These are phyloP conservation scores for Aspergillus asperescens DNA, from an alignment of 495 filamentous ascomycete species.

Conservation along the genomic window DNA sequence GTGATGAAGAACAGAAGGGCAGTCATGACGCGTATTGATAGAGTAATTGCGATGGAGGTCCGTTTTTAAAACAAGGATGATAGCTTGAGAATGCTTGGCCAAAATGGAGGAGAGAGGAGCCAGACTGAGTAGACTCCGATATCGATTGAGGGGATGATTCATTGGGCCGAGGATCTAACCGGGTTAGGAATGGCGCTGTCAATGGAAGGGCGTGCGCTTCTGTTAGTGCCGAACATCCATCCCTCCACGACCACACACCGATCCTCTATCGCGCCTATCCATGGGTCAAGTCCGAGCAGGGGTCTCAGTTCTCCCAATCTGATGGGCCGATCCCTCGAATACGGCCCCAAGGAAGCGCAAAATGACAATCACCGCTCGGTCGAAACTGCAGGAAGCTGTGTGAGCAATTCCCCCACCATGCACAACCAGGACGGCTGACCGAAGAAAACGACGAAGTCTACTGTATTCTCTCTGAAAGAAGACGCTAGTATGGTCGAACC, in stretches of 20 bases:
- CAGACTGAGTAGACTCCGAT: constrained; percentile 18
- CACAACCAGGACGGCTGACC: constrained; percentile 1
- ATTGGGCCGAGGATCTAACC: constrained; percentile 15
- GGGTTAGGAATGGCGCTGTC: constrained; percentile 31
- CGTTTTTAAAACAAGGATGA: neutral
- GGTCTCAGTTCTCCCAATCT: neutral
- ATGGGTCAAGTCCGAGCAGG: constrained; percentile 2
- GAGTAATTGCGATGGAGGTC: neutral
- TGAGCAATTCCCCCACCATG: neutral
- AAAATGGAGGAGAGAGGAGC: neutral
- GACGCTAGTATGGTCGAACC: constrained; percentile 3
- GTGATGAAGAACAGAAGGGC: neutral
- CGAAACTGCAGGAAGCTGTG: neutral
- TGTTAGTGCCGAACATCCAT: constrained; percentile 1
- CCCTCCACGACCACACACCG: constrained; percentile 1
- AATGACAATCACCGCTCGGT: neutral
- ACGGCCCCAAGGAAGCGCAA: neutral
- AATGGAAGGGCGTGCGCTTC: constrained; percentile 34
- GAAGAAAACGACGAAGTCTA: neutral
- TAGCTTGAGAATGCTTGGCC: neutral
- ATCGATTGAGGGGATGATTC: constrained; percentile 19
- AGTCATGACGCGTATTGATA: neutral
- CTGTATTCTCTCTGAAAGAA: neutral
- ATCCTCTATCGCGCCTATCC: constrained; percentile 8
- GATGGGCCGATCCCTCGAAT: neutral